Base-by-base conservation (phyloP, 2,329 filamentous ascomycete species). In the Aspergillus felis region DNA sequence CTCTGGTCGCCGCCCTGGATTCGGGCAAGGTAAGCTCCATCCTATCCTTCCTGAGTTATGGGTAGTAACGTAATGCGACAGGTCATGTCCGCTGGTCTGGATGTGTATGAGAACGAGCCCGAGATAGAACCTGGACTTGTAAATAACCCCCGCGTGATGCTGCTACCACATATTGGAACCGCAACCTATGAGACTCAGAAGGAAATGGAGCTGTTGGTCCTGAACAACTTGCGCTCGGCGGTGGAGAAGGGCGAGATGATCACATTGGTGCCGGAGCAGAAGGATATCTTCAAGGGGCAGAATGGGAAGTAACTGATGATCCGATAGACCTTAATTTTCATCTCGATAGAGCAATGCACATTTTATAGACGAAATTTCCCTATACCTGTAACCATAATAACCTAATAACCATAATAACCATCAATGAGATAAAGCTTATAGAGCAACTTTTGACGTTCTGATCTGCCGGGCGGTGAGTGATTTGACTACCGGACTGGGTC, bases 261-360 rank as follows among this genome's bases (percentile, higher is more conserved):
- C 57, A 87, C 85, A n/a, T 78, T 82, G 59, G 81, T 87, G 44
- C 79, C 81, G 3, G 84, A 86, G 71, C 85, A 87, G 76, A 83
- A 81, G 67, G 73, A 73, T 46, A n/a, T 22, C 22, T 47, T 47
- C 22, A 27, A 47, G 22, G 44, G 44, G 24, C 22, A 27, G 44
- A 27, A 47, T 17, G 20, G 44, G 6, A 4, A 27, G 8, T 47
- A 27, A 24, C 1, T 47, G 22, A 22, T 7, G 22, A 24, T 27
- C 6, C 10, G 3, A 47, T 24, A 47, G 44, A 47, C 20, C 1
- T n/a, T 38, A 27, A 27, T 47, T 46, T 46, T 20, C 8, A 2
- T 24, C 9, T 25, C 4, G 3, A 42, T 53, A 53, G 51, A 53
- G 22, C 22, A 46, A 46, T 46, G 42, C 22, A 46, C 22, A 17